Percentiles rank a stretch among this genome's conserved stretches.
Evolutionary conservation across 352 stramenopile genomes (phyloP).

Genomic region (Thraustochytrium striatum): DNA sequence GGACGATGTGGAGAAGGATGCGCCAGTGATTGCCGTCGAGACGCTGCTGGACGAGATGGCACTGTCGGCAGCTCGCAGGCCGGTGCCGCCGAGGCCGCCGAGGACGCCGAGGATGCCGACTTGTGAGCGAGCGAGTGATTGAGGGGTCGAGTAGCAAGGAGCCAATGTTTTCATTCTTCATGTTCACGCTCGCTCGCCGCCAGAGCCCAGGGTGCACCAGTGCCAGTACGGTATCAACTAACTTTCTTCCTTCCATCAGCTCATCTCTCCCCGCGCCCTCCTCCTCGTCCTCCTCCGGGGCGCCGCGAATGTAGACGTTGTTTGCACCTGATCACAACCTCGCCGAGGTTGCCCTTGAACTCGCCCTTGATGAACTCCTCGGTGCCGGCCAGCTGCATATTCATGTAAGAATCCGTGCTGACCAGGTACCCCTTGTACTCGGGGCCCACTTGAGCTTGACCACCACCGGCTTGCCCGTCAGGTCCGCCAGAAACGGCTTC

Average conservation of each 20-base stretch:
- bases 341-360: slow-evolving; percentile 90
- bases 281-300: slow-evolving; percentile 67
- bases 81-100: neutral
- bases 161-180: no score
- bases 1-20: slow-evolving; percentile 27
- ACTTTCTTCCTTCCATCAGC: no score
- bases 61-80: neutral
- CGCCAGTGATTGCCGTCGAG: slow-evolving; percentile 20
- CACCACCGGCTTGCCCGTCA: slow-evolving; percentile 89
- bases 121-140: no score
- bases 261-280: neutral
- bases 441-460: slow-evolving; percentile 98
- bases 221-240: no score
- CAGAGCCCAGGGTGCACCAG: no score
- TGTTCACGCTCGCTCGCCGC: no score
- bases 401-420: slow-evolving; percentile 94
- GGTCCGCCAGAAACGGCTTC: slow-evolving; percentile 87
- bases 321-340: slow-evolving; percentile 98
- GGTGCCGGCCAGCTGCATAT: slow-evolving; percentile 88
- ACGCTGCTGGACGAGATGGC: slow-evolving; percentile 38
- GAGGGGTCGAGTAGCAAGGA: no score
- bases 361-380: slow-evolving; percentile 97
- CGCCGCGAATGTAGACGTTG: slow-evolving; percentile 90
- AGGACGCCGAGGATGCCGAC: neutral
- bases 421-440: slow-evolving; percentile 91